Percentiles rank a stretch among this genome's conserved stretches.
These are phyloP conservation scores for Xylaria cubensis DNA, from an alignment of 495 filamentous ascomycete genomes.

Conservation along the genomic window DNA sequence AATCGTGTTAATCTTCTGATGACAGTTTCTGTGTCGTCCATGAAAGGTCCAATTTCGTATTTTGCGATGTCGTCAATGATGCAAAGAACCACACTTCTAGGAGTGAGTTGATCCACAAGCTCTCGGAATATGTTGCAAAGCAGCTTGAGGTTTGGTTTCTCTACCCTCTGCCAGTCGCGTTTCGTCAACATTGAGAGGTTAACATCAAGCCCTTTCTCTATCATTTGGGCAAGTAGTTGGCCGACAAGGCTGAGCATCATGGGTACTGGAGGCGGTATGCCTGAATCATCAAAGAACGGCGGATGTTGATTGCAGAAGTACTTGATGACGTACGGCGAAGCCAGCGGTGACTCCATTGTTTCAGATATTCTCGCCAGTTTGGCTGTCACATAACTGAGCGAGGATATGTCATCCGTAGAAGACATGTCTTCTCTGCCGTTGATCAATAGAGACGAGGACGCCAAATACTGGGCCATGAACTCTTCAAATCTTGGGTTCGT, in stretches of 20 bases:
- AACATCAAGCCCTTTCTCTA: not conserved
- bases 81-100: constrained; percentile 14
- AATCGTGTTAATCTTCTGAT: constrained; percentile 9
- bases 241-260: constrained; percentile 20
- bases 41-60: constrained; percentile 9
- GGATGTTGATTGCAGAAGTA: constrained; percentile 22
- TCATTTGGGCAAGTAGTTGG: constrained; percentile 21
- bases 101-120: constrained; percentile 2
- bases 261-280: not conserved
- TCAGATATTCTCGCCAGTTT: constrained; percentile 14
- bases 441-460: constrained; percentile 8
- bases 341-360: not conserved
- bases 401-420: not conserved
- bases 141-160: not conserved
- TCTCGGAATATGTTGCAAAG: constrained; percentile 3
- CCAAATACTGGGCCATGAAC: not conserved
- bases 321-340: constrained; percentile 12
- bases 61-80: constrained; percentile 14
- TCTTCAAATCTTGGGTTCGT: not conserved
- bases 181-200: not conserved
- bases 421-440: constrained; percentile 19
- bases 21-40: not conserved
- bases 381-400: constrained; percentile 12
- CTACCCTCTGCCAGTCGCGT: not conserved
- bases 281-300: not conserved